Conservation (phyloP, 2,329 filamentous ascomycete genomes). For the Nectriaceae sp. region DNA sequence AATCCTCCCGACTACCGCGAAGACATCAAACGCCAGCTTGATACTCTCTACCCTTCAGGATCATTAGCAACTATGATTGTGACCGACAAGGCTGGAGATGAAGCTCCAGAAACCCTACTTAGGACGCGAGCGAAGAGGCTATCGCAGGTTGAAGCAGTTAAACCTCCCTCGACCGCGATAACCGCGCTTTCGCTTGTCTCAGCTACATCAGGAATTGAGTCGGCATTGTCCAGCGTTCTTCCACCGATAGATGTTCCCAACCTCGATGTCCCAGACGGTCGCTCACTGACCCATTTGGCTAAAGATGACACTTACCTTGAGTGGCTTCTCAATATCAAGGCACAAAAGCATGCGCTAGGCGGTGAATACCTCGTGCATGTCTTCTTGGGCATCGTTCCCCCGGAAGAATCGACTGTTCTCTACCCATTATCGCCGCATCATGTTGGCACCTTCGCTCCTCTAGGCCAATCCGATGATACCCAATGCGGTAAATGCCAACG, state of each 20-base stretch:
- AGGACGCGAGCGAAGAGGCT: background rate
- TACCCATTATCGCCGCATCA: background rate
- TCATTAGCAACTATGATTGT: background rate
- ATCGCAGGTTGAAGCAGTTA: background rate
- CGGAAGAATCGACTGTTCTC: background rate
- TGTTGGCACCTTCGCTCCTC: background rate
- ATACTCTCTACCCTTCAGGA: background rate
- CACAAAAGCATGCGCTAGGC: slow-evolving; percentile 2
- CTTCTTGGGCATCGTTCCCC: slow-evolving; percentile 4
- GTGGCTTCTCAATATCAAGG: slow-evolving; percentile 11
- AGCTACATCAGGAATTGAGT: background rate
- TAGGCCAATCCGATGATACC: background rate
- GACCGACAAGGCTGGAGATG: background rate
- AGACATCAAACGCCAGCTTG: slow-evolving; percentile 1
- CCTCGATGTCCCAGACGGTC: background rate
- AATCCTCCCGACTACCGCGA: background rate
- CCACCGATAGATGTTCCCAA: background rate
- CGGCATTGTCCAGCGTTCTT: background rate
- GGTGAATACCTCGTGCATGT: slow-evolving; percentile 6
- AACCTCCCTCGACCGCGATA: background rate
- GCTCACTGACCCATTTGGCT: background rate
- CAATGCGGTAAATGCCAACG: background rate
- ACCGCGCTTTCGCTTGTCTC: background rate
- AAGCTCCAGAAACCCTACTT: background rate
- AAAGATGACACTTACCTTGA: slow-evolving; percentile 5